Evolutionary conservation across 306 rosid genomes (phyloP), one percentile per base, ranked within the genome.

Genomic region (Acmispon strigosus): DNA sequence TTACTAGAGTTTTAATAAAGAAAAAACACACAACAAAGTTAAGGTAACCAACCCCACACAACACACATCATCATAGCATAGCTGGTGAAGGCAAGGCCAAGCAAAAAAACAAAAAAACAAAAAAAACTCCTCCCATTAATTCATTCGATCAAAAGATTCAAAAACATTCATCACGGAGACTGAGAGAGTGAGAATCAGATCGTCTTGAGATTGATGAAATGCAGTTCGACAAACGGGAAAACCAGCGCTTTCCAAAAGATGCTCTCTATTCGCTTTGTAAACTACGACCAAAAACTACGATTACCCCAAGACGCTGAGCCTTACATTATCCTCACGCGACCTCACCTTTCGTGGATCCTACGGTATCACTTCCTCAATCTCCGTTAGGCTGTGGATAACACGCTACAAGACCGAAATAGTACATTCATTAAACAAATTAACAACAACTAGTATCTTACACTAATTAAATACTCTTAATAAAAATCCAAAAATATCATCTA

Each of bases 211-310:
- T 87, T 87, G 91, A 73, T 75, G 88, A 79, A 48, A 10, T 76
- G 69, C 78, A 78, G 75, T 76, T 82, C 78, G 87, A 87, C 89
- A 84, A 85, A 83, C 82, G 77, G 82, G 92, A 86, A 86, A 88
- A 84, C 92, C 90, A 84, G 92, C 88, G 86, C 95, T 90, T 86
- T 90, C 83, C 94, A 90, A 90, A 86, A 90, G 95, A 90, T 85
- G 86, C 90, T 70, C 96, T 84, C 69, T 62, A 70, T 75, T 82
- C 74, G 72, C 80, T 84, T 86, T 81, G 85, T 83, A 74, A 81
- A 78, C 76, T 72, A 79, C 76, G 82, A 83, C 64, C 73, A 17
- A 75, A 59, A 74, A 81, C 72, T 73, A 14, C 74, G 78, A 63
- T 87, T 82, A 79, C 54, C 87, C 86, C 96, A 78, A 90, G 85